Base-by-base conservation (phyloP, 2,329 filamentous ascomycete species). In the Talaromyces islandicus region DNA sequence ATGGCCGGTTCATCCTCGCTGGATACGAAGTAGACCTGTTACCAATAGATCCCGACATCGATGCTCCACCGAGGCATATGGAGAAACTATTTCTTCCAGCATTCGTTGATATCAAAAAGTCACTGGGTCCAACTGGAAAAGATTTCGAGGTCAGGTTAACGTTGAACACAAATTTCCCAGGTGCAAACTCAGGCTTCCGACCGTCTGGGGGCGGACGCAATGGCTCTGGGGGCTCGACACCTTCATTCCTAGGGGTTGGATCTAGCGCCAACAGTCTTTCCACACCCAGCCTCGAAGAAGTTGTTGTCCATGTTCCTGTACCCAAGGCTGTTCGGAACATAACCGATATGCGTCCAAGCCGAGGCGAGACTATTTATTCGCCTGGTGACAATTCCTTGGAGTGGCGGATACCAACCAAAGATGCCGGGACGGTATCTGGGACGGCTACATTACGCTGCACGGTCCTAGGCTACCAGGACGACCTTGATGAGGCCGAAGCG, bases 11-110 rank as follows among this genome's bases (percentile, higher is more conserved):
- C 72, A 89, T 96, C 46, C 81, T 99, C 19, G 92, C 92, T 32
- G 92, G 92, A 24, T 99, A 99, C 71, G 93, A 97, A 73, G 91
- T 96, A 21, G 91, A 99, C 73, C 77, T 99, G 24, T 80, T 97
- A 12, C 92, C 92, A 0, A 84, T 88, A 55, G 83, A 86, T 17
- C 81, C 80, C 65, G 80, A 82, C 21, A 82, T 84, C 66, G 80
- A 80, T 57, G 80, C 83, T 19, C 82, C 77, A 58, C 75, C 84
- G 1, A 83, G 76, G 58, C 78, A 69, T 43, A 74, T 79, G 58
- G 85, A 85, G 61, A 87, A 84, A 65, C 79, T 97, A 14, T 91
- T 92, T 70, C 77, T 97, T 5, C 94, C 94, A 0, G 88, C 94
- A 3, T 86, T 82, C 54, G 81, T 96, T 56, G 90, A 96, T 69